Base-by-base conservation (phyloP, 2,329 filamentous ascomycete genomes). In the Coniosporium uncinatum region DNA sequence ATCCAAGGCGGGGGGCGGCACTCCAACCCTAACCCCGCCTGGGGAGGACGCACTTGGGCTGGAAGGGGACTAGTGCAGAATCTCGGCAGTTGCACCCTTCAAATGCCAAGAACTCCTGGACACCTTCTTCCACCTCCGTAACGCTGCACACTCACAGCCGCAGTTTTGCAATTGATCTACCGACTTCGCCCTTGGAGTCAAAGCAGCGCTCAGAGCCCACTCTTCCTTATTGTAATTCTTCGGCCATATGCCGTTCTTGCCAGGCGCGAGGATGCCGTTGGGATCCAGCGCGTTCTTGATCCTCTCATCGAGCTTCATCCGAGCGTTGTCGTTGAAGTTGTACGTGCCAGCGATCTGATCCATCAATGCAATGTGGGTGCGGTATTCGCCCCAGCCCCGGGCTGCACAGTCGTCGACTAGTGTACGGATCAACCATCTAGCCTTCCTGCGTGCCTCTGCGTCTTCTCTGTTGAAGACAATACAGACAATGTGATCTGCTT, bases 401-500 rank as follows among this genome's bases (percentile, higher is more conserved):
- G 54, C 53, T 2, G 66, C 66, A n/a, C 55, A 55, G 36, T 65
- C 63, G 20, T 59, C 53, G 36, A 70, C 64, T 41, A 69, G 49
- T 21, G 53, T 54, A 4, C 50, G 52, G 44, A 72, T 67, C 13
- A 68, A 46, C 43, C 51, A 48, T 44, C 64, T 54, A 11, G 62
- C 61, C 39, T 59, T 55, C 17, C 58, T 46, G 47, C 69, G 63
- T 36, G 53, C 48, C 1, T 64, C 60, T 0, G 56, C 44, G 35
- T 71, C 59, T 29, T 61, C 58, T 5, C 66, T 57, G 44, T 77
- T 62, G 51, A 71, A 77, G 6, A 75, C 62, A 29, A 76, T 68
- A 41, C 69, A 69, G 3, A 73, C 66, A 43, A 76, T 76, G 49
- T 74, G 67, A 16, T 66, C 61, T 1, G 58, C 48, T 24, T 71